Base-by-base conservation (phyloP, 352 stramenopile genomes). In the Phytophthora chlamydospora region DNA sequence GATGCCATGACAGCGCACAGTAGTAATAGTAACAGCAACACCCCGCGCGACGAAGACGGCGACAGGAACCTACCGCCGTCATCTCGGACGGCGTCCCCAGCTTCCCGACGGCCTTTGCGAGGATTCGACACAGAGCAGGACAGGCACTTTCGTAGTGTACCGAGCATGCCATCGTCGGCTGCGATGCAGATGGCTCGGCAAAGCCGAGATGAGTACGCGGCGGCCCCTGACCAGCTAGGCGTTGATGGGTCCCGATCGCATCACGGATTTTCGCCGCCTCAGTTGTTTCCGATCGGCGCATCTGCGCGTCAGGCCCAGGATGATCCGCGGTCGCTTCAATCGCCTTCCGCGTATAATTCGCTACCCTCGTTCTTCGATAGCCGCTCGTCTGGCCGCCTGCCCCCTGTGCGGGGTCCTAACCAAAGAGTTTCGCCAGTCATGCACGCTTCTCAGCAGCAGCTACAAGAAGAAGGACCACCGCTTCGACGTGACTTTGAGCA, bases 71-170 rank as follows among this genome's bases (percentile, higher is more conserved):
- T 62, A 12, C 68, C 58, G 34, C 29, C 42, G 19, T 43, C 61
- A 12, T 51, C 63, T 55, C 67, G 51, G 3, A 45, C 43, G 46
- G 50, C 57, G 19, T 70, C 68, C 16, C 50, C 68, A 35, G 21
- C 44, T 51, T 61, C 50, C 5, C 58, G 50, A 19, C 50, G 58
- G 8, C 59, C 68, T 4, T n/a, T 66, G 38, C 58, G 50, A 52
- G 63, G 58, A 42, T 76, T 76, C 44, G 58, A 64, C 33, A 65
- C 49, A 1, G 58, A 73, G 24, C 68, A 73, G n/a, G 63, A 67
- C 12, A 61, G 31, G 7, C 68, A 73, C 39, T 76, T 76, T 50
- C 58, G 55, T 24, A 67, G 17, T 36, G 63, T 24, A 47, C 31
- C 45, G 2, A 62, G 47, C 36, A 2, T 62, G 16, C 47, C 56